Evolutionary conservation across 305 asterid genomes (phyloP).

Genomic region (Petunia hybrid): DNA sequence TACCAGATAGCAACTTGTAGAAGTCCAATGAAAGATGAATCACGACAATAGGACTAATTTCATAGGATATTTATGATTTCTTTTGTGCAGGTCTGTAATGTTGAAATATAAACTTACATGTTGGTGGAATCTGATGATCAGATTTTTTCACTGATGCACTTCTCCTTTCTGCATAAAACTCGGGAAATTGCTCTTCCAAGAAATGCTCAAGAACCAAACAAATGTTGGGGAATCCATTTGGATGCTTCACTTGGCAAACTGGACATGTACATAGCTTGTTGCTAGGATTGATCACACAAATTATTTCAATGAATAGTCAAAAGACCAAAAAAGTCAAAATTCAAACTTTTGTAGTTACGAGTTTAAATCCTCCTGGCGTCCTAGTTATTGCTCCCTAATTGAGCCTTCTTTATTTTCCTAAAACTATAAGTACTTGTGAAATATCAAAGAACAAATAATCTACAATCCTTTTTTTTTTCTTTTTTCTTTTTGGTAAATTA

Average conservation of each 20-base stretch:
- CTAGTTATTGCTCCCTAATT: too few relatives aligned
- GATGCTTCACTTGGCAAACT: slow-evolving; percentile 64
- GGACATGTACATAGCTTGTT: slow-evolving; percentile 62
- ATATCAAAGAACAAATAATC: too few relatives aligned
- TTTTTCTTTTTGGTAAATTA: too few relatives aligned
- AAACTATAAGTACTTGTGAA: too few relatives aligned
- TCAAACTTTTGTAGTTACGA: too few relatives aligned
- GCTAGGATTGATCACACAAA: slow-evolving; percentile 50
- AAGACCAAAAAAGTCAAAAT: too few relatives aligned
- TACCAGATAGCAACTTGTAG: slow-evolving; percentile 42
- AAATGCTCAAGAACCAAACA: slow-evolving; percentile 72
- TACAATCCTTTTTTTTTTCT: too few relatives aligned
- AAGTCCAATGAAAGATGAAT: slow-evolving; percentile 5
- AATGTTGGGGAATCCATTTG: slow-evolving; percentile 63
- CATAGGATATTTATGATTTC: too few relatives aligned
- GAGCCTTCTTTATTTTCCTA: too few relatives aligned
- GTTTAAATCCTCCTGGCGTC: too few relatives aligned
- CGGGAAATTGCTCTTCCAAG: slow-evolving; percentile 59
- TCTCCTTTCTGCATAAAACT: slow-evolving; percentile 60
- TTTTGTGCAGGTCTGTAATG: too few relatives aligned
- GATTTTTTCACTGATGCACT: slow-evolving; percentile 34
- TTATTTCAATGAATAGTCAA: too few relatives aligned
- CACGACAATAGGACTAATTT: not conserved
- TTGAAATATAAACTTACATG: slow-evolving; percentile 41
- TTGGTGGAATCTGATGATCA: slow-evolving; percentile 43